Percentiles rank a stretch among this genome's conserved stretches.
phyloP scores from a whole-genome alignment of 768 basidiomycete genomes.

The Imleria badia region DNA sequence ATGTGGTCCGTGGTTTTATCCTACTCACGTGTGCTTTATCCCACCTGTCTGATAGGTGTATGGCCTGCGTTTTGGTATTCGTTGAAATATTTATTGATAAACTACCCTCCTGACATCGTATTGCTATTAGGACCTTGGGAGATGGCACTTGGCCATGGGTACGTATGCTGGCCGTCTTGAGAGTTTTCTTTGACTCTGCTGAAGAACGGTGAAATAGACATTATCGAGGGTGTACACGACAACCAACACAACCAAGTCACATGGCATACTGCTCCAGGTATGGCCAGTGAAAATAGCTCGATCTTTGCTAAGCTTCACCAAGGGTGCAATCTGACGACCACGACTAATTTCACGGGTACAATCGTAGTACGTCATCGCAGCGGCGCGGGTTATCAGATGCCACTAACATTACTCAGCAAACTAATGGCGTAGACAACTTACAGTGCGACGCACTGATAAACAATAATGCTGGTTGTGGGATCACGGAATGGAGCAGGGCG shows the following conservation, averaged over 20 bases:
- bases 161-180: constrained; percentile 23
- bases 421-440: constrained; percentile 50
- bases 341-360: constrained; percentile 59
- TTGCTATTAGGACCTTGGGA: constrained; percentile 38
- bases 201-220: constrained; percentile 79
- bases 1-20: constrained; percentile 53
- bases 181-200: constrained; percentile 9
- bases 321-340: constrained; percentile 61
- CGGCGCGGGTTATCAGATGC: not conserved
- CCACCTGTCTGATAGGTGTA: constrained; percentile 44
- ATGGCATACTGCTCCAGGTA: constrained; percentile 71
- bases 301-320: constrained; percentile 3
- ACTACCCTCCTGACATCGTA: constrained; percentile 1
- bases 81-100: not conserved
- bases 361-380: constrained; percentile 51
- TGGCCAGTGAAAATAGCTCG: not conserved
- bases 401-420: constrained; percentile 35
- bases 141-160: constrained; percentile 63
- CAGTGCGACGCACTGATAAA: constrained; percentile 53
- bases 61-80: constrained; percentile 83
- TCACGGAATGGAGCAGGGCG: constrained; percentile 75
- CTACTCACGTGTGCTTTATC: not conserved
- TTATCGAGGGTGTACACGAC: constrained; percentile 83
- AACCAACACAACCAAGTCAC: constrained; percentile 84
- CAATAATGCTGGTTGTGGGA: constrained; percentile 71